phyloP scores from a whole-genome alignment of 1,284 basidiomycete genomes.

The Puccinia novopanici region DNA sequence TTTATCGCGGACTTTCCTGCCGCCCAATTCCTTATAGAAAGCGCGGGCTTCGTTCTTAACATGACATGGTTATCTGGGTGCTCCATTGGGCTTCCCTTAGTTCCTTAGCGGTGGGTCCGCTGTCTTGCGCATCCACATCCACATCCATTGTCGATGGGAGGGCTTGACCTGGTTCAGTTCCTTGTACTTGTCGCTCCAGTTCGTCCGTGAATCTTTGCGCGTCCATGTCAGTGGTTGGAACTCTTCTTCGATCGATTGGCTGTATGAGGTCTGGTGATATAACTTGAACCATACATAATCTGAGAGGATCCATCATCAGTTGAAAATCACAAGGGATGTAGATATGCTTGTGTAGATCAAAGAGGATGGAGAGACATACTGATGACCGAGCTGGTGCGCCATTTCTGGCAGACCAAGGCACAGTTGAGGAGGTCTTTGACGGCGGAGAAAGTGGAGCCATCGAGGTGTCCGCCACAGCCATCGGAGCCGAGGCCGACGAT shows the following conservation, averaged over 20 bases:
- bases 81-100: slow-evolving; percentile 10
- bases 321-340: too few relatives aligned
- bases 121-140: neutral
- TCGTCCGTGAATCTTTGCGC: slow-evolving; percentile 28
- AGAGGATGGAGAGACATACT: slow-evolving; percentile 1
- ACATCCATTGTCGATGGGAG: neutral
- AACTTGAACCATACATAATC: slow-evolving; percentile 46
- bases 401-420: slow-evolving; percentile 37
- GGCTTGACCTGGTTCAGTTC: slow-evolving; percentile 25
- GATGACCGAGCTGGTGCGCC: slow-evolving; percentile 20
- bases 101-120: neutral
- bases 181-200: slow-evolving; percentile 17
- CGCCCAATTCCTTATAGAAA: slow-evolving; percentile 35
- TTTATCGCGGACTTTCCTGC: slow-evolving; percentile 16
- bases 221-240: slow-evolving; percentile 26
- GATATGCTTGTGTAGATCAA: neutral
- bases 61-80: neutral
- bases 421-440: slow-evolving; percentile 38
- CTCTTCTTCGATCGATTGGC: slow-evolving; percentile 18
- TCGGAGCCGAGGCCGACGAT: slow-evolving; percentile 37
- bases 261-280: slow-evolving; percentile 7
- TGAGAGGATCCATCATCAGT: too few relatives aligned
- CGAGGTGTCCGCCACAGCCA: slow-evolving; percentile 30
- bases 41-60: slow-evolving; percentile 25
- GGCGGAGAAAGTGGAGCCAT: slow-evolving; percentile 30